Conservation (phyloP, 2,329 filamentous ascomycete species). For the Eutypella sp. region DNA sequence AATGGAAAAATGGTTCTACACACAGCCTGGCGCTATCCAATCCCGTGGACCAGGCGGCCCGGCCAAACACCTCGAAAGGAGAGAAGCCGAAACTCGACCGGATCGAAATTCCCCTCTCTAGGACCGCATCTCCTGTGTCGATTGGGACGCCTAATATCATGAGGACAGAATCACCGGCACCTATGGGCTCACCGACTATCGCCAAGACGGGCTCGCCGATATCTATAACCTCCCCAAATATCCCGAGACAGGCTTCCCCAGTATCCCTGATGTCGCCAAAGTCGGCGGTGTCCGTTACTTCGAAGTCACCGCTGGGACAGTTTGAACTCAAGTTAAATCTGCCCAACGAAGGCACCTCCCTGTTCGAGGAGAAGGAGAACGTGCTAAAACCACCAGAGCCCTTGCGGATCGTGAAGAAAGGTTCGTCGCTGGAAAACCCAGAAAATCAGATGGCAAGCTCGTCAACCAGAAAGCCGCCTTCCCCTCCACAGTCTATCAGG, state of each 20-base stretch:
- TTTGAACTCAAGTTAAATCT: conserved; percentile 32
- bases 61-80: conserved; percentile 28
- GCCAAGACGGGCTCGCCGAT: too few relatives aligned
- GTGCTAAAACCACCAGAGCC: conserved; percentile 14
- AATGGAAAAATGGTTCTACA: conserved; percentile 29
- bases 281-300: conserved; percentile 16
- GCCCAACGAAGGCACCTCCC: conserved; percentile 20
- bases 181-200: too few relatives aligned
- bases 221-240: too few relatives aligned
- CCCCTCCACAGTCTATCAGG: conserved; percentile 31
- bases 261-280: not conserved
- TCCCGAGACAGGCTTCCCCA: not conserved
- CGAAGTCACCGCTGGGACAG: conserved; percentile 37
- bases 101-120: conserved; percentile 41
- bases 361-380: conserved; percentile 28
- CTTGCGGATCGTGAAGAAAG: conserved; percentile 17
- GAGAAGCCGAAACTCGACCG: conserved; percentile 41
- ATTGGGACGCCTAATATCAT: too few relatives aligned
- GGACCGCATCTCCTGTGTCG: conserved; percentile 20
- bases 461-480: conserved; percentile 23
- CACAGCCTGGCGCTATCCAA: conserved; percentile 31
- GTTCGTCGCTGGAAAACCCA: conserved; percentile 6
- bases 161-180: too few relatives aligned
- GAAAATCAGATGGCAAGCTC: conserved; percentile 5
- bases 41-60: conserved; percentile 24